Evolutionary conservation across 768 basidiomycete genomes (phyloP), one percentile per base, ranked within the genome.

Genomic region (Mrakia frigida): DNA sequence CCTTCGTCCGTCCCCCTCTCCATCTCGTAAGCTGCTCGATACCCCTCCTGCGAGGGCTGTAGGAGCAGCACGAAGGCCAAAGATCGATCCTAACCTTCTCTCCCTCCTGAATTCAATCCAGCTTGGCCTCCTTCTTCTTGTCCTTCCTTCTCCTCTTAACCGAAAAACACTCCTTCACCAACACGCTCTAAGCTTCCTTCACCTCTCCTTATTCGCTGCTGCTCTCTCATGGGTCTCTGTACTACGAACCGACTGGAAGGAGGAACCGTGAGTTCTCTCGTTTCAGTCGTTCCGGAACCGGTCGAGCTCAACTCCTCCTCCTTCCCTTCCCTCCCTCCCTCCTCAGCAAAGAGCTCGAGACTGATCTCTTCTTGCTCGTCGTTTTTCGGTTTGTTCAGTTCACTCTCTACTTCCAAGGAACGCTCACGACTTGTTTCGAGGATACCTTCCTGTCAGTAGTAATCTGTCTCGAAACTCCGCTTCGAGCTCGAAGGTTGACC

Each of bases 321-420:
- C n/a, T n/a, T 56, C n/a, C 56, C 56, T 14, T 56, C n/a, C 56
- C 56, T n/a, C 18, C 7, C 56, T 9, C 56, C 25, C 3, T 10
- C 52, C 16, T 53, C 43, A 46, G 18, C 43, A 46, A 28, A 53
- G 18, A 50, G 6, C 56, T 56, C 56, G n/a, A 9, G 13, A 5
- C 65, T 39, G 63, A 25, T 21, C 11, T 39, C 37, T 16, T 13
- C 9, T 37, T 3, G 4, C 25, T 23, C 18, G 37, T 41, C 25
- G 3, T 18, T 68, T 10, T 41, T 68, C 65, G n/a, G n/a, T n/a
- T n/a, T n/a, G n/a, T 25, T 3, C 14, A 68, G 65, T 65, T 65
- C 63, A 65, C 63, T 35, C 35, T 68, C 23, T 68, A 68, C 65
- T 39, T 39, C 65, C 3, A 68, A 68, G 65, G 65, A 18, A 68